These are phyloP conservation scores for Thermomucor indicae-seudaticae DNA, from an alignment of 371 early-diverging fungal genomes.

Conservation along the genomic window DNA sequence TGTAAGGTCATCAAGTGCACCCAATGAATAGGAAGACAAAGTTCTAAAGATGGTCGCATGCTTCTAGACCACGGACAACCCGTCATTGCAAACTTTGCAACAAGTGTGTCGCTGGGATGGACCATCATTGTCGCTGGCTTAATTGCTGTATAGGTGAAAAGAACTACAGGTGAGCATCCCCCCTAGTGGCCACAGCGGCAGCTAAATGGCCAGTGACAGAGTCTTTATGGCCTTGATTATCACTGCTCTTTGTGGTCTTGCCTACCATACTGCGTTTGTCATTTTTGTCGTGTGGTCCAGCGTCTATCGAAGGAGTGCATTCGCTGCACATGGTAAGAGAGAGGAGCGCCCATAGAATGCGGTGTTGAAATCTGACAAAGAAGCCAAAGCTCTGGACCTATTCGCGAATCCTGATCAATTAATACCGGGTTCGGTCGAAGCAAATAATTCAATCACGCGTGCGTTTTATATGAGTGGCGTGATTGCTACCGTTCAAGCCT, in stretches of 20 bases:
- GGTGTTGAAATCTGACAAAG: too few relatives aligned
- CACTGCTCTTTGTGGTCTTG: conserved; percentile 21
- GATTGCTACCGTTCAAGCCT: conserved; percentile 13
- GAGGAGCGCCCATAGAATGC: background rate
- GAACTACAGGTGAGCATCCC: conserved; percentile 66
- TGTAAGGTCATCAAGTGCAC: conserved; percentile 21
- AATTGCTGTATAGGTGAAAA: conserved; percentile 73
- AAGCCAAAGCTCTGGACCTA: background rate
- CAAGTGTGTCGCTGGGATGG: conserved; percentile 77
- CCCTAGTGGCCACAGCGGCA: background rate
- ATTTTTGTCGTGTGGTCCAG: conserved; percentile 24
- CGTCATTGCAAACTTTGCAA: conserved; percentile 79
- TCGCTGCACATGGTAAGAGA: conserved; percentile 25
- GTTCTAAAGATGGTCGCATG: background rate
- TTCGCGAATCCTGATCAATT: background rate
- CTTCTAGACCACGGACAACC: conserved; percentile 31
- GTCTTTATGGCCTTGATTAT: conserved; percentile 20
- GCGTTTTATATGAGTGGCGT: conserved; percentile 8
- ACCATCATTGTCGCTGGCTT: conserved; percentile 84
- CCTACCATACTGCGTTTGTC: conserved; percentile 26
- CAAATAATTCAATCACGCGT: background rate
- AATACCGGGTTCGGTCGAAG: background rate
- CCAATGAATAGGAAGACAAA: background rate
- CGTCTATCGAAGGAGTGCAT: conserved; percentile 23
- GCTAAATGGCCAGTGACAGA: conserved; percentile 1